phyloP scores from a whole-genome alignment of 208 protist genomes.

The Jaenimonas drosophilae region DNA sequence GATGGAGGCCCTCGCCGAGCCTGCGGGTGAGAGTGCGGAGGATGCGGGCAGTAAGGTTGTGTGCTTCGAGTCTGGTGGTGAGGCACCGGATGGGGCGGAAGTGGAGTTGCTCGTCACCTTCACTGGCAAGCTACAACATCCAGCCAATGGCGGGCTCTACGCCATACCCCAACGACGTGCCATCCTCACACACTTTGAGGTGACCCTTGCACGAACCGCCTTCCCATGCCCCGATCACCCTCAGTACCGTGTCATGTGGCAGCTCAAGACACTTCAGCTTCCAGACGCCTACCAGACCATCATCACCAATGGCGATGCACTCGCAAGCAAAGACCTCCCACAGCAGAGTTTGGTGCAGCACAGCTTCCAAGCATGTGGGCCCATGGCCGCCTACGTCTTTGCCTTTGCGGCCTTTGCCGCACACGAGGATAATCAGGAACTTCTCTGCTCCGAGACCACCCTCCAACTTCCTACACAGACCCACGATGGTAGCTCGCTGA shows the following conservation, averaged over 20 bases:
- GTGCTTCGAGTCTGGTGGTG: constrained; percentile 27
- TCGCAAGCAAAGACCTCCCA: constrained; percentile 10
- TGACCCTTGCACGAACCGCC: constrained; percentile 58
- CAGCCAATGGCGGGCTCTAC: constrained; percentile 53
- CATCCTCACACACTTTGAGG: constrained; percentile 78
- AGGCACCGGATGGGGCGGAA: constrained; percentile 12
- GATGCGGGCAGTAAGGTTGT: constrained; percentile 40
- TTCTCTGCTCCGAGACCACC: not conserved
- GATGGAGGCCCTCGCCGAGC: too few relatives aligned
- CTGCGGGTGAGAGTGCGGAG: too few relatives aligned
- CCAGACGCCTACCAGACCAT: constrained; percentile 21
- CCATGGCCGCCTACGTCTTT: constrained; percentile 63
- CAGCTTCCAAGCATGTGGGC: constrained; percentile 29
- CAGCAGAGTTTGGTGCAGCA: constrained; percentile 16
- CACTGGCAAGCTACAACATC: constrained; percentile 30
- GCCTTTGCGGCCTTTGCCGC: constrained; percentile 35
- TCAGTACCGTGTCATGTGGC: constrained; percentile 49
- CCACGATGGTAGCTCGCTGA: not conserved
- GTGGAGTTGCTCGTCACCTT: constrained; percentile 46
- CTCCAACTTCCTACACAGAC: not conserved
- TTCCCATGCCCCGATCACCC: constrained; percentile 79
- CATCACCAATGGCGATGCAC: constrained; percentile 23
- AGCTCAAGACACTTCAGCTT: constrained; percentile 38
- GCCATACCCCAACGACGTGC: constrained; percentile 5
- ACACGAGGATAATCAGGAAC: constrained; percentile 1